Evolutionary conservation across 129 eudicot genomes (phyloP), one percentile per base, ranked within the genome.

Genomic region (Chrysanthemum makinoi): DNA sequence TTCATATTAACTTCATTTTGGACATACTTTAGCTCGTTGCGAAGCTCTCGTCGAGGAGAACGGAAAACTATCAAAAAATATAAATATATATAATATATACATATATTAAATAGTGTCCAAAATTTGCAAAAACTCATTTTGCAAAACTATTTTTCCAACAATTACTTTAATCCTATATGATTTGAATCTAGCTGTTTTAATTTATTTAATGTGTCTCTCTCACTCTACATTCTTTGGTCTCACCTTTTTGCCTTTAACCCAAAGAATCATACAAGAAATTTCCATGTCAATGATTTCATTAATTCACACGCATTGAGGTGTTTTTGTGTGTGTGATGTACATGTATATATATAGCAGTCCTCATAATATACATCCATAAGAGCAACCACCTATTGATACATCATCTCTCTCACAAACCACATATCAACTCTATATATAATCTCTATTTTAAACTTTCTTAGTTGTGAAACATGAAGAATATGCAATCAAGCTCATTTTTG

Each of bases 401-500:
- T 13, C 35, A 65, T 47, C 68, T 22, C 17, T 24, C 62, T 60
- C 62, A 47, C 48, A 28, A 22, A 55, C 58, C 6, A 28, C 33
- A 62, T 49, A 61, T 73, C 58, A 28, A 9, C 39, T 54, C 69
- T 62, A 56, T 62, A 15, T 46, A 11, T 53, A 58, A 65, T 48
- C 26, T 46, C 35, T 3, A 26, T 5, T 12, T 77, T 20, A 43
- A 49, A 15, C 47, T 59, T 20, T 70, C 1, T 46, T 15, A 17
- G n/a, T 9, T 47, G 20, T 33, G 48, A 67, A 69, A 26, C 20
- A 62, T 74, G 76, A 74, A 80, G 46, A 74, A 26, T 14, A 59
- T 79, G 70, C 62, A 73, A 66, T 68, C 43, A 26, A 68, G 30
- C 50, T 61, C 46, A 1, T 39, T 68, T 61, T 44, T 80, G 46